Evolutionary conservation across 176 grass and related monocot species (phyloP), one percentile per base, ranked within the genome.

Genomic region (Canna indica): DNA sequence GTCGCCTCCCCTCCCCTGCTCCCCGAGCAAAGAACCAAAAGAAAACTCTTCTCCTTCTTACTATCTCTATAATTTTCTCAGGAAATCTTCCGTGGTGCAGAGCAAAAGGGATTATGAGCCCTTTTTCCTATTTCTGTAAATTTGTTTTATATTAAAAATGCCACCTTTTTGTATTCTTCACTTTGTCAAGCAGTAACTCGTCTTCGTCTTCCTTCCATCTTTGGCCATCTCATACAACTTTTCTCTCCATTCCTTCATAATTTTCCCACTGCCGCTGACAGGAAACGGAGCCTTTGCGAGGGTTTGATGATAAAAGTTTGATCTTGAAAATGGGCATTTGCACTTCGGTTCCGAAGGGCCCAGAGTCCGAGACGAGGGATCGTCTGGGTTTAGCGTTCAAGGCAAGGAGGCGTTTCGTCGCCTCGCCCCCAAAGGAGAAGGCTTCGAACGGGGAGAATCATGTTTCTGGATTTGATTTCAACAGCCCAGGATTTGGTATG

Each of bases 271-370:
- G 24, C 5, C n/a, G n/a, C 27, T 4, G 13, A 16, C 59, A 63
- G 59, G 29, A 63, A 32, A 32, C 14, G 9, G 27, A 33, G 8
- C n/a, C 14, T 44, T 42, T 33, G 18, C 30, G 10, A 22, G 64
- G n/a, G 4, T 70, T 31, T 47, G 24, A 30, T 31, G 14, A 29
- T 3, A 50, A 70, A 47, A 14, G 31, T 70, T 48, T 9, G 17
- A 70, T 47, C 25, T 70, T 70, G 28, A 70, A 50, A 84, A 96
- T 96, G 93, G 93, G 93, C 75, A 75, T 83, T 67, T 96, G 88
- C 76, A 83, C 86, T 73, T 96, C 88, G 31, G 74, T 83, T 75
- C 73, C 84, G n/a, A 89, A 81, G 66, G 81, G 83, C 63, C 24
- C 76, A 22, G 86, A 54, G 27, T 60, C 56, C 11, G n/a, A 17